Base-by-base conservation (phyloP, 1,284 basidiomycete genomes). In the Cystobasidiaceae sp. region DNA sequence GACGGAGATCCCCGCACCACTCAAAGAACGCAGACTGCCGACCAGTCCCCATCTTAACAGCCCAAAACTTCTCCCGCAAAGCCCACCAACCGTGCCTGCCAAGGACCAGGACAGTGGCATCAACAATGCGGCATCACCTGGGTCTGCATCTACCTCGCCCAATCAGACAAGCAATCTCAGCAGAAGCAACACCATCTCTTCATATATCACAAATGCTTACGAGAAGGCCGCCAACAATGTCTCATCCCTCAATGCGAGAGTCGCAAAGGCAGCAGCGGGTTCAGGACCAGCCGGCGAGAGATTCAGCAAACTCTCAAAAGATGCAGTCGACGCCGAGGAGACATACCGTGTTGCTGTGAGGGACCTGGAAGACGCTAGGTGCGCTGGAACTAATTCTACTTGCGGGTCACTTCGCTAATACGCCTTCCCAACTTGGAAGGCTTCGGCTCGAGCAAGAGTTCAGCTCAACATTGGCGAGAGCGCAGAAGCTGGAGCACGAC, bases 401-500 rank as follows among this genome's bases (percentile, higher is more conserved):
- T 13, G 33, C 6, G 28, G 23, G 46, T 2, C 13, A 34, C 8
- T 21, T 27, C 19, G 54, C 33, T 28, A 21, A 4, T 45, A 11
- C 19, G 8, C 28, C 7, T 45, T 4, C 1, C 21, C 28, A 15
- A 33, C 17, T 3, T 59, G n/a, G n/a, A n/a, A 70, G 72, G 19
- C 64, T 72, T 13, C 44, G 56, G 5, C 66, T 72, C 54, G 72
- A 73, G 45, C 67, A 70, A 25, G 44, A 66, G 25, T 46, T 69
- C 28, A 51, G 64, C 21, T 44, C 61, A 15, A 68, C 69, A 43
- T 50, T 71, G 23, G 37, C 69, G 6, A 69, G 70, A 49, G 43
- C 66, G 1, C 69, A 72, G 32, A 71, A 70, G 21, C 67, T 62
- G 37, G 72, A 73, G 34, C n/a, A 48, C 11, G 71, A 73, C 32